Percentiles rank a stretch among this genome's conserved stretches.
phyloP scores from a whole-genome alignment of 2,329 filamentous ascomycete species.

The Pseudopithomyces maydicus region DNA sequence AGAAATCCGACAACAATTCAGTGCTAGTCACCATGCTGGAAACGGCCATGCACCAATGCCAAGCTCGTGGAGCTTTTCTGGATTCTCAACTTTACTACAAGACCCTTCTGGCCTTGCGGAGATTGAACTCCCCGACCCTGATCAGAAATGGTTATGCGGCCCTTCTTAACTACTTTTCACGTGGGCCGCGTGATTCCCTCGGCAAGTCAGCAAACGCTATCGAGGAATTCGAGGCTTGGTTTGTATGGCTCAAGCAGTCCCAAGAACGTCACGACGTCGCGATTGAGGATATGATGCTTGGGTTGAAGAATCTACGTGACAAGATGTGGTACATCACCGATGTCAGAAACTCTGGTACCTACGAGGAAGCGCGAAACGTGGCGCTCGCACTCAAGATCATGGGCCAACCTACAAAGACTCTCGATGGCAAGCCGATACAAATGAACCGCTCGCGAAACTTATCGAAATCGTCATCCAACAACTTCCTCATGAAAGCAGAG shows the following conservation, averaged over 20 bases:
- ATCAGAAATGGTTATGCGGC: conserved; percentile 72
- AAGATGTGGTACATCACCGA: conserved; percentile 99
- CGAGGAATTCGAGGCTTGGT: conserved; percentile 80
- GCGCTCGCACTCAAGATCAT: conserved; percentile 89
- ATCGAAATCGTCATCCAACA: conserved; percentile 53
- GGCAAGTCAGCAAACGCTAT: conserved; percentile 72
- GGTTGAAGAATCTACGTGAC: conserved; percentile 77
- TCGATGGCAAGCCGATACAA: conserved; percentile 47
- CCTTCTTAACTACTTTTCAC: conserved; percentile 74
- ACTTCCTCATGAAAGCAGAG: conserved; percentile 78
- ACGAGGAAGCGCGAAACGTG: conserved; percentile 85
- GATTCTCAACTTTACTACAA: conserved; percentile 85
- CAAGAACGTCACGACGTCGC: conserved; percentile 77
- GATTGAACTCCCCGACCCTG: conserved; percentile 63
- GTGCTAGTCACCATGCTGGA: conserved; percentile 75
- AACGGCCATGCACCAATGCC: conserved; percentile 76
- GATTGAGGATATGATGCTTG: conserved; percentile 75
- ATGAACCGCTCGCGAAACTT: conserved; percentile 49
- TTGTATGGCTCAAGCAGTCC: conserved; percentile 81
- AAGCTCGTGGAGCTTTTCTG: conserved; percentile 80
- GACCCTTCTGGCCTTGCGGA: conserved; percentile 74
- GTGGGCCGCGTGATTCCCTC: conserved; percentile 72
- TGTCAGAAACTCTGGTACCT: conserved; percentile 85
- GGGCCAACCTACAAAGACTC: conserved; percentile 62
- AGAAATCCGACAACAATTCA: conserved; percentile 46